A percentile compares a stretch with the other conserved stretches of the same genome.
Evolutionary conservation across 345 rosid species (phyloP).

Genomic region (Raphanus sativus): DNA sequence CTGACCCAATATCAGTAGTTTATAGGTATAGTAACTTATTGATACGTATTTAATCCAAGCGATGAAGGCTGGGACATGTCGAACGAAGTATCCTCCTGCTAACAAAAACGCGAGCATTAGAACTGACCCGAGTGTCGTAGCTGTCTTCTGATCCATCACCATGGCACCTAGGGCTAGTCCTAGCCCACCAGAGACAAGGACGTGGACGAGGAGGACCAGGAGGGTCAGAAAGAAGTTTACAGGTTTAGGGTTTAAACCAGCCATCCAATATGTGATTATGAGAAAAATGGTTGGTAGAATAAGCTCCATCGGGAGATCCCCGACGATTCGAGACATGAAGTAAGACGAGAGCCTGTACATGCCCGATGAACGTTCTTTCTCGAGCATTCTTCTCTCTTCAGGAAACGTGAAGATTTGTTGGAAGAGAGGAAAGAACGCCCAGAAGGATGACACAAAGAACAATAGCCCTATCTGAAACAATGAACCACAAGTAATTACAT

Average conservation of each 20-base stretch:
- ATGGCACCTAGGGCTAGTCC: constrained; percentile 89
- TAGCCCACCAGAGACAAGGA: constrained; percentile 85
- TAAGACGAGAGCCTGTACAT: constrained; percentile 81
- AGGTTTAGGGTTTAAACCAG: constrained; percentile 51
- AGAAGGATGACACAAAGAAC: constrained; percentile 65
- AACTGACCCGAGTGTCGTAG: constrained; percentile 84
- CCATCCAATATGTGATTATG: constrained; percentile 67
- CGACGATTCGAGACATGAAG: constrained; percentile 58
- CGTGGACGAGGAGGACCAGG: constrained; percentile 54
- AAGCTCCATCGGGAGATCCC: constrained; percentile 82
- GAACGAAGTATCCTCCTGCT: constrained; percentile 88
- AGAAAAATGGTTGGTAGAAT: constrained; percentile 59
- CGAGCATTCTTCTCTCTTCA: constrained; percentile 74
- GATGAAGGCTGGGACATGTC: constrained; percentile 68
- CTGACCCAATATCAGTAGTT: constrained; percentile 75
- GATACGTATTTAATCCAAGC: constrained; percentile 89
- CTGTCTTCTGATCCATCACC: constrained; percentile 85
- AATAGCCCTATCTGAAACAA: constrained; percentile 65
- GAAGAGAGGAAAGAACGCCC: constrained; percentile 70
- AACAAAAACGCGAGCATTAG: constrained; percentile 82
- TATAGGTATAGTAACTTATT: constrained; percentile 80
- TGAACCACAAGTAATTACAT: neutral
- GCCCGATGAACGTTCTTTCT: constrained; percentile 80
- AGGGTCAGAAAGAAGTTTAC: constrained; percentile 50
- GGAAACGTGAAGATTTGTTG: constrained; percentile 87